Evolutionary conservation across 164 flowering plant species (phyloP).

Genomic region (Platanus orientalis): DNA sequence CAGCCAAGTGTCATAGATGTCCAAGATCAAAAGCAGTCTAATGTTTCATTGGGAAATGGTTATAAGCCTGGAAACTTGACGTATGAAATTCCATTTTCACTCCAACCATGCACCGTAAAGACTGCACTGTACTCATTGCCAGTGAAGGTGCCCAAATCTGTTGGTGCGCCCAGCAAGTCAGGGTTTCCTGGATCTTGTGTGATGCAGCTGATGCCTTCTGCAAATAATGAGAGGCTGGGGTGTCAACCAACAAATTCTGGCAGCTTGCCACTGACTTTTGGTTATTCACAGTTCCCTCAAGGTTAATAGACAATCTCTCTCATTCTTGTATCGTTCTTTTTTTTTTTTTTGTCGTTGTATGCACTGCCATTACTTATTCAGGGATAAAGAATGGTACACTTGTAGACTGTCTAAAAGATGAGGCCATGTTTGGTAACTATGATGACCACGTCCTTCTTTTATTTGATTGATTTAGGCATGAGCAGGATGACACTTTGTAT

Average conservation of each 20-base stretch:
- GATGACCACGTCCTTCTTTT: too few species aligned
- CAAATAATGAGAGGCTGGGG: constrained; percentile 40
- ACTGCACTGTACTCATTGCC: constrained; percentile 40
- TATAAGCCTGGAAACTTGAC: constrained; percentile 30
- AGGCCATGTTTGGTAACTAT: too few species aligned
- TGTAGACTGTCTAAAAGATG: too few species aligned
- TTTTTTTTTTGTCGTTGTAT: too few species aligned
- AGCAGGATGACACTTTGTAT: too few species aligned
- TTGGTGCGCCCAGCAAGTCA: constrained; percentile 29
- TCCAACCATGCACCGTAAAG: constrained; percentile 33
- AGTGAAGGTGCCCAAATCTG: constrained; percentile 33
- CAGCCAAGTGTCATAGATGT: constrained; percentile 31
- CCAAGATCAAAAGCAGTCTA: constrained; percentile 41
- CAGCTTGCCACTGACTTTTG: constrained; percentile 53
- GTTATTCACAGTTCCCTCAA: constrained; percentile 54
- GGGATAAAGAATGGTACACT: too few species aligned
- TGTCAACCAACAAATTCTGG: constrained; percentile 38
- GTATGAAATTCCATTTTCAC: constrained; percentile 37
- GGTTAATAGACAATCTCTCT: too few species aligned
- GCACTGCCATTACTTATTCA: too few species aligned
- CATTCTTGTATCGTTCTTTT: too few species aligned
- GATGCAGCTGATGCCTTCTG: constrained; percentile 40
- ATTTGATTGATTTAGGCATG: too few species aligned
- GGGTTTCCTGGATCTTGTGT: constrained; percentile 35
- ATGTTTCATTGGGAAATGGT: constrained; percentile 36